Conservation (phyloP, 306 rosid genomes). For the Vicia sativa region DNA sequence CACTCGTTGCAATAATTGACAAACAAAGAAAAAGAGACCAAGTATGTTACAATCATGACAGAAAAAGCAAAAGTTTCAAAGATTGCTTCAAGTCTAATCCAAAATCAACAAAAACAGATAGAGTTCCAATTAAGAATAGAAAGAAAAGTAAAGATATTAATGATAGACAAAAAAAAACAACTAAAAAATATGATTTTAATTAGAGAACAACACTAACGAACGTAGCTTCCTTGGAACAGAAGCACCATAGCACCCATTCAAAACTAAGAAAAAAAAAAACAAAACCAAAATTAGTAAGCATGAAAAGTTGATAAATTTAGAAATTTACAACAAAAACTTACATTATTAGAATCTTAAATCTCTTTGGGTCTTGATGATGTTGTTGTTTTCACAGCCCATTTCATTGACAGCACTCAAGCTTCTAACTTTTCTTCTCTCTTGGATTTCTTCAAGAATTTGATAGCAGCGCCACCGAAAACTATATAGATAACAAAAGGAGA, state of each 20-base stretch:
- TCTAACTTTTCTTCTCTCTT: constrained; percentile 62
- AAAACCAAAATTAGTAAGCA: constrained; percentile 7
- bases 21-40: constrained; percentile 28
- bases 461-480: constrained; percentile 35
- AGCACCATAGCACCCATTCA: constrained; percentile 57
- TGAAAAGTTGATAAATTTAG: background rate
- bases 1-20: constrained; percentile 30
- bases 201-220: constrained; percentile 47
- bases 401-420: constrained; percentile 59
- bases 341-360: constrained; percentile 60
- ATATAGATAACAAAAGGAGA: constrained; percentile 30
- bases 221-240: constrained; percentile 85
- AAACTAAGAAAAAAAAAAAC: constrained; percentile 35
- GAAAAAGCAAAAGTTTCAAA: constrained; percentile 44
- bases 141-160: background rate
- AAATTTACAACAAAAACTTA: background rate
- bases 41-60: constrained; percentile 28
- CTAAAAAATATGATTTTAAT: constrained; percentile 18
- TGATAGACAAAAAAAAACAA: background rate
- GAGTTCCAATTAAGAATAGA: constrained; percentile 1
- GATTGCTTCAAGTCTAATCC: constrained; percentile 52
- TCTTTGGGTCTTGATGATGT: background rate
- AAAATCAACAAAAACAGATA: constrained; percentile 30
- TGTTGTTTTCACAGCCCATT: constrained; percentile 55
- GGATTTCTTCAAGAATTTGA: constrained; percentile 49